Evolutionary conservation across 2,329 filamentous ascomycete genomes (phyloP).

Genomic region (Aspergillus quadrilineatus): DNA sequence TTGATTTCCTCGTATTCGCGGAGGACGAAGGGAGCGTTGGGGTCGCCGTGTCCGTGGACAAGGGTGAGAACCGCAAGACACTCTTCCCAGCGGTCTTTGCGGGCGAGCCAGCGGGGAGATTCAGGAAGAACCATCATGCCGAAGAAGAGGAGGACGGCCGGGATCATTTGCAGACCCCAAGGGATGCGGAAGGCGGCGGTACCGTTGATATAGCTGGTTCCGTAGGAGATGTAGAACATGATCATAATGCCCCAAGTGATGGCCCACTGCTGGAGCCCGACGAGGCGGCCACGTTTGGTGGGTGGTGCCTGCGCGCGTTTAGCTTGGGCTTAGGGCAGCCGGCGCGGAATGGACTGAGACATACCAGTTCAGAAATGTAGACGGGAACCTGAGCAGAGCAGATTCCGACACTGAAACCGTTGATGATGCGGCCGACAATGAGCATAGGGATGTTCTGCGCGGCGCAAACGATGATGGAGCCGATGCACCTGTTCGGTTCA

Average conservation of each 20-base stretch:
- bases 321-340: too few relatives aligned
- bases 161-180: constrained; percentile 66
- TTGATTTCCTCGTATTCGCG: constrained; percentile 72
- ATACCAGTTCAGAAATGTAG: constrained; percentile 63
- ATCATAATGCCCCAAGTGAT: constrained; percentile 71
- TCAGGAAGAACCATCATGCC: constrained; percentile 55
- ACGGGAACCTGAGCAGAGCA: constrained; percentile 69
- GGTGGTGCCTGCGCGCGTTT: constrained; percentile 44
- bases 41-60: constrained; percentile 65
- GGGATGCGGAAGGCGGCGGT: constrained; percentile 62
- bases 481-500: constrained; percentile 46
- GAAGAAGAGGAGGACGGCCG: constrained; percentile 58
- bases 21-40: constrained; percentile 62
- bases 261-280: constrained; percentile 71
- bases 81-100: constrained; percentile 60
- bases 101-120: constrained; percentile 63
- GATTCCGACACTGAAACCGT: constrained; percentile 72
- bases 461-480: constrained; percentile 61
- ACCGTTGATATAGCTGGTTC: constrained; percentile 61
- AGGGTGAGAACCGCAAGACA: constrained; percentile 51
- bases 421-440: constrained; percentile 67
- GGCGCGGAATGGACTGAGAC: too few relatives aligned
- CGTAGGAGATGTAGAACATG: constrained; percentile 66
- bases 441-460: constrained; percentile 69
- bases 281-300: constrained; percentile 59